phyloP scores from a whole-genome alignment of 805 yeast genomes.

The Kodamaea restingae region DNA sequence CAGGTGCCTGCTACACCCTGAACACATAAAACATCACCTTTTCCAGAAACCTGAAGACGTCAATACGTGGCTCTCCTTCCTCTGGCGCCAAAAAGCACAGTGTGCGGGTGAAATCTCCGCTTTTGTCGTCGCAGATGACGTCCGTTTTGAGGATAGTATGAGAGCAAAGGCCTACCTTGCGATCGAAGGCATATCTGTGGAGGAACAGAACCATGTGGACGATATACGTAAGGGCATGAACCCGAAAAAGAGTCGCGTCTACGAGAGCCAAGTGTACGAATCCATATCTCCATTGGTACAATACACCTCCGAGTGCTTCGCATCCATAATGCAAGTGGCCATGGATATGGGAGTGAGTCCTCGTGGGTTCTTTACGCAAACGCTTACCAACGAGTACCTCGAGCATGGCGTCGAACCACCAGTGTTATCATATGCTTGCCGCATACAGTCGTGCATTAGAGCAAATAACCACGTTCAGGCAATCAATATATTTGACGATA shows the following conservation, averaged over 20 bases:
- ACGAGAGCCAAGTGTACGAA: not conserved
- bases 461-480: conserved; percentile 20
- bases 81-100: conserved; percentile 9
- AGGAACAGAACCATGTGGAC: not conserved
- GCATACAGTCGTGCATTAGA: conserved; percentile 27
- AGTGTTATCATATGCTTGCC: conserved; percentile 23
- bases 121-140: conserved; percentile 18
- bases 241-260: not conserved
- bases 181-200: not conserved
- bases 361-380: conserved; percentile 17
- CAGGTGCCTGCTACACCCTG: not conserved
- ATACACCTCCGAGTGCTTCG: conserved; percentile 2
- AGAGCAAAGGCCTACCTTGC: conserved; percentile 16
- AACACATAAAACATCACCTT: not conserved
- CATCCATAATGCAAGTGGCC: conserved; percentile 17
- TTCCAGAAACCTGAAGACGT: not conserved
- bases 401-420: conserved; percentile 13
- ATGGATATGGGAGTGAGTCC: conserved; percentile 11
- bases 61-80: not conserved
- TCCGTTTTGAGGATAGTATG: conserved; percentile 19
- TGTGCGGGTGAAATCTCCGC: conserved; percentile 13
- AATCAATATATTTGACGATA: conserved; percentile 27
- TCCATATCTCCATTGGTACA: not conserved
- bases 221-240: not conserved
- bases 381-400: conserved; percentile 15